Conservation (phyloP, 2,329 filamentous ascomycete genomes). For the Cytospora chrysosperma region DNA sequence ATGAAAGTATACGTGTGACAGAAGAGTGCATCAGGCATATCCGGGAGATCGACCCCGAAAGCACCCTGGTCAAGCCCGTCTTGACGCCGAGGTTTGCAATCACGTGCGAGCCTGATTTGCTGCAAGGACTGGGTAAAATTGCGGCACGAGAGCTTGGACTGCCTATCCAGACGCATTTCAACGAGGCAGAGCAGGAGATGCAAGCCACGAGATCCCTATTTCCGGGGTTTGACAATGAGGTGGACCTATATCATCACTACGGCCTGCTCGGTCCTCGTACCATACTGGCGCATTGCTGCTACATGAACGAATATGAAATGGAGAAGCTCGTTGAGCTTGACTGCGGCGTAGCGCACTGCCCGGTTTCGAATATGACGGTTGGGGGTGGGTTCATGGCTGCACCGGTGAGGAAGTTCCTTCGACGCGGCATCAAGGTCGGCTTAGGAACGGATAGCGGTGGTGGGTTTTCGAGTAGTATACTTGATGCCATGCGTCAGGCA, state of each 20-base stretch:
- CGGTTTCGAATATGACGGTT: constrained; percentile 62
- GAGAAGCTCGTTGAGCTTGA: constrained; percentile 42
- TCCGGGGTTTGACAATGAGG: constrained; percentile 55
- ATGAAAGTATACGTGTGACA: constrained; percentile 51
- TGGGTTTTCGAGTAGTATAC: constrained; percentile 59
- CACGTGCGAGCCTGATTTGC: constrained; percentile 54
- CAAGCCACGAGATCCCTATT: constrained; percentile 54
- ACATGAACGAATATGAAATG: constrained; percentile 58
- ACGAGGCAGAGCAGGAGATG: constrained; percentile 63
- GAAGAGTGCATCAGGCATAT: constrained; percentile 49
- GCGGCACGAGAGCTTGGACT: constrained; percentile 47
- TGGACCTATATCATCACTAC: constrained; percentile 57
- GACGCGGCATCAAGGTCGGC: constrained; percentile 61
- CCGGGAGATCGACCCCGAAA: constrained; percentile 42
- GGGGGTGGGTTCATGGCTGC: constrained; percentile 63
- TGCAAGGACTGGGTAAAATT: constrained; percentile 55
- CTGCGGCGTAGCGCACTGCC: constrained; percentile 65
- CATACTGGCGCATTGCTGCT: constrained; percentile 67
- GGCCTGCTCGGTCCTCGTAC: constrained; percentile 53
- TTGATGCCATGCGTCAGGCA: constrained; percentile 58
- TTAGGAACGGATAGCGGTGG: constrained; percentile 65
- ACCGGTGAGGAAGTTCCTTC: constrained; percentile 56
- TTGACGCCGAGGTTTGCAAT: constrained; percentile 62
- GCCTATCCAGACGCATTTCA: constrained; percentile 66
- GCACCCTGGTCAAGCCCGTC: constrained; percentile 47